Conservation (phyloP, 2,329 filamentous ascomycete genomes). For the Fusarium sp. region DNA sequence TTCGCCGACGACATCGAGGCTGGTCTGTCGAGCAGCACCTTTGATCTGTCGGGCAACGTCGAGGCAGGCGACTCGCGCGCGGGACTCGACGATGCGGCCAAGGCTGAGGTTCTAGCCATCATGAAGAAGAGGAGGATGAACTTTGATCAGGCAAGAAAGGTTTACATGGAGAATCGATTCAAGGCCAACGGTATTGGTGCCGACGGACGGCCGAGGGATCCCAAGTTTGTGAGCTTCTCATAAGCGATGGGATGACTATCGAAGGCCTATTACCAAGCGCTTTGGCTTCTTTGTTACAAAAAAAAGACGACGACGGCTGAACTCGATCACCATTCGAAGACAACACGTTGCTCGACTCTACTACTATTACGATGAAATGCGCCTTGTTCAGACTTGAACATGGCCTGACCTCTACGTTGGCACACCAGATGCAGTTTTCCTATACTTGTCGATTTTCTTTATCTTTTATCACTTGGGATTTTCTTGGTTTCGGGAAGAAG, state of each 20-base stretch:
- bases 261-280: constrained; percentile 4
- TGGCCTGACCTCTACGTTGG: constrained; percentile 23
- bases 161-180: constrained; percentile 89
- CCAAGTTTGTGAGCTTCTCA: constrained; percentile 93
- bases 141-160: constrained; percentile 91
- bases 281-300: background rate
- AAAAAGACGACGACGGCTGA: background rate
- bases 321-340: background rate
- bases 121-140: constrained; percentile 87
- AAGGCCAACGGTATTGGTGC: constrained; percentile 87
- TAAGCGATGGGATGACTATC: constrained; percentile 36
- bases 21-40: constrained; percentile 84
- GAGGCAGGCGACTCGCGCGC: constrained; percentile 81
- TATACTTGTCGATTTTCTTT: constrained; percentile 11
- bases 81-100: constrained; percentile 84
- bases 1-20: constrained; percentile 90
- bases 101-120: constrained; percentile 85
- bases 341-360: background rate
- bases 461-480: constrained; percentile 7
- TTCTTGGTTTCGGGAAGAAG: constrained; percentile 14
- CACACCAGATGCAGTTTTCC: constrained; percentile 40
- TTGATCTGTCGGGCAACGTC: constrained; percentile 86
- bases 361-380: background rate
- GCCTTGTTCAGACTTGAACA: constrained; percentile 1
- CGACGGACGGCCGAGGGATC: constrained; percentile 89